Conservation (phyloP, 768 basidiomycete species). For the Cubamyces lactineus region DNA sequence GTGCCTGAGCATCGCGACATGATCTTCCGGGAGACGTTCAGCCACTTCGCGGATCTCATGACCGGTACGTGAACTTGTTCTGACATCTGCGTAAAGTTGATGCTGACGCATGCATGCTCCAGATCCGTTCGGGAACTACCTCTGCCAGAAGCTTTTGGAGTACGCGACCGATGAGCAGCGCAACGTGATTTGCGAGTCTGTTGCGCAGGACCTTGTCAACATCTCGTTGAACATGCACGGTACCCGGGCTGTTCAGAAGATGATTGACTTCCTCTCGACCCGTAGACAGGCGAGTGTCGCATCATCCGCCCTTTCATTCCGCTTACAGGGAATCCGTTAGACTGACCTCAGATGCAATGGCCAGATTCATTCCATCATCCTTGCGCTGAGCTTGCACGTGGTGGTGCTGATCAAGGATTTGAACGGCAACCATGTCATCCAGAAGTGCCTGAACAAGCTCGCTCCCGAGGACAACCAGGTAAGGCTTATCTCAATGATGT, state of each 20-base stretch:
- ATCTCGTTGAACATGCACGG: constrained; percentile 99
- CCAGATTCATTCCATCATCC: constrained; percentile 96
- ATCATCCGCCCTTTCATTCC: constrained; percentile 41
- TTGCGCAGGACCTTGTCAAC: constrained; percentile 95
- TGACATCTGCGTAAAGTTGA: neutral
- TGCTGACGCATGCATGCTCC: constrained; percentile 10
- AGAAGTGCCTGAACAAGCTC: constrained; percentile 98
- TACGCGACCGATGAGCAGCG: constrained; percentile 97
- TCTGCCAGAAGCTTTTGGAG: constrained; percentile 97
- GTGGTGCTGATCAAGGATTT: constrained; percentile 99
- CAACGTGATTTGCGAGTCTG: constrained; percentile 95
- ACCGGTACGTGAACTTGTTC: constrained; percentile 59
- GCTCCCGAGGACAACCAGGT: constrained; percentile 99
- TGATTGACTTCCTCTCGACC: constrained; percentile 98
- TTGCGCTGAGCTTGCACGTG: constrained; percentile 95
- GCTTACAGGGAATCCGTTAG: constrained; percentile 61
- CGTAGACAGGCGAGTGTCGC: constrained; percentile 79
- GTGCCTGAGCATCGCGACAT: constrained; percentile 96
- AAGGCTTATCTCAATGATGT: constrained; percentile 20
- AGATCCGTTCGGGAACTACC: constrained; percentile 99
- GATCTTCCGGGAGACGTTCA: constrained; percentile 98
- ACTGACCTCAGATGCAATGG: constrained; percentile 81
- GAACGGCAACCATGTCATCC: constrained; percentile 97
- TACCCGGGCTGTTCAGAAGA: constrained; percentile 98
- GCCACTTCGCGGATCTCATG: constrained; percentile 98